These are phyloP conservation scores for Exophiala calicioides DNA, from an alignment of 2,329 filamentous ascomycete species.

Conservation along the genomic window DNA sequence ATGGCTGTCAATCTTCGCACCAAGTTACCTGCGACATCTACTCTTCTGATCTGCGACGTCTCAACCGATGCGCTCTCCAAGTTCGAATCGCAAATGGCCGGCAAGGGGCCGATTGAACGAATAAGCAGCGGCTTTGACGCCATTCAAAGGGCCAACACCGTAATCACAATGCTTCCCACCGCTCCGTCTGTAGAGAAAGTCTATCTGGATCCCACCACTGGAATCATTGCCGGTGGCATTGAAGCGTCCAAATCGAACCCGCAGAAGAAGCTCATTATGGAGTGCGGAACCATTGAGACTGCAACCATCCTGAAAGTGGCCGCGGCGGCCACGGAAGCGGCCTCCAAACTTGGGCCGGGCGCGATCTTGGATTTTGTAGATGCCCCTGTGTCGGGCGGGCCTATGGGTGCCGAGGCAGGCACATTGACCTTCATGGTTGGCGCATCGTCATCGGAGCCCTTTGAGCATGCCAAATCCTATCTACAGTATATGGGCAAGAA, in stretches of 20 bases:
- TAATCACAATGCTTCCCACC: constrained; percentile 58
- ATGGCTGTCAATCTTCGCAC: constrained; percentile 45
- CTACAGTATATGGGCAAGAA: constrained; percentile 46
- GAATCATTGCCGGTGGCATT: constrained; percentile 35
- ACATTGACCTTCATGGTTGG: constrained; percentile 60
- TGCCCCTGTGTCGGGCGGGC: constrained; percentile 55
- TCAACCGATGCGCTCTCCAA: constrained; percentile 38
- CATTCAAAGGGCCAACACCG: constrained; percentile 45
- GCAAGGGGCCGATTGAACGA: constrained; percentile 39
- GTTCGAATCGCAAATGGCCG: constrained; percentile 41
- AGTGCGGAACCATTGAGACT: constrained; percentile 60
- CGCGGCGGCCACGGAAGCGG: constrained; percentile 33
- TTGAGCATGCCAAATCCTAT: constrained; percentile 44
- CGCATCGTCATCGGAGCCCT: constrained; percentile 43
- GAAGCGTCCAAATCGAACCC: constrained; percentile 42
- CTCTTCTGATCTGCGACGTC: constrained; percentile 43
- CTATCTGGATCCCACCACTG: constrained; percentile 49
- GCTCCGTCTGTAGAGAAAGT: constrained; percentile 54
- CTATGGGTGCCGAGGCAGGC: constrained; percentile 53
- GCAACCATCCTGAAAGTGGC: constrained; percentile 51
- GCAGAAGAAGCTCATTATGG: constrained; percentile 51
- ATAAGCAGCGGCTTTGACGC: constrained; percentile 43
- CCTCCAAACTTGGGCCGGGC: constrained; percentile 14
- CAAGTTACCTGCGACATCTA: constrained; percentile 36
- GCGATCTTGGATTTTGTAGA: constrained; percentile 52